Percentiles rank a stretch among this genome's conserved stretches.
Evolutionary conservation across 441 rosid species (phyloP).

Genomic region (Gossypium davidsonii): DNA sequence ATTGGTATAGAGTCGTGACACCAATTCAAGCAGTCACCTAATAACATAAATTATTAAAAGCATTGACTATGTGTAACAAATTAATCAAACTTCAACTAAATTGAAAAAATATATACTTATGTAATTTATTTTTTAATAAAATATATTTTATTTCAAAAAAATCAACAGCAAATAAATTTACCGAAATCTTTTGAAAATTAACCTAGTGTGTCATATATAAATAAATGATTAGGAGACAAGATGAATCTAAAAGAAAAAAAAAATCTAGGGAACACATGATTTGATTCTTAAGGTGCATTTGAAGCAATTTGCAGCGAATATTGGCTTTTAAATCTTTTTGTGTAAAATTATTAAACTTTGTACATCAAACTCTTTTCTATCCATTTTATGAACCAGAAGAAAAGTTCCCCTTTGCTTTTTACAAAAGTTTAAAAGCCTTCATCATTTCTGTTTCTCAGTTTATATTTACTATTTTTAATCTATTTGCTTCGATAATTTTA

Average conservation of each 20-base stretch:
- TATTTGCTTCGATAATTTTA: background rate
- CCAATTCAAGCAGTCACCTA: too few relatives aligned
- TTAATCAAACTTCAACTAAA: too few relatives aligned
- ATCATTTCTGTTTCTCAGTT: background rate
- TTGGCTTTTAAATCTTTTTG: conserved; percentile 9
- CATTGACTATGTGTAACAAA: too few relatives aligned
- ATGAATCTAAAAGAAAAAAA: background rate
- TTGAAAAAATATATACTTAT: too few relatives aligned
- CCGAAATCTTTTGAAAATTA: too few relatives aligned
- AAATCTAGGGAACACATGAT: conserved; percentile 7
- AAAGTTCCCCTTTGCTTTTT: conserved; percentile 6
- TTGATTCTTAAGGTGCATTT: conserved; percentile 19
- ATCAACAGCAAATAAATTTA: too few relatives aligned
- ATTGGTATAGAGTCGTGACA: too few relatives aligned
- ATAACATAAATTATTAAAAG: too few relatives aligned
- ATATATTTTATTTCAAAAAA: too few relatives aligned
- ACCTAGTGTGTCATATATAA: too few relatives aligned
- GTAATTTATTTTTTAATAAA: too few relatives aligned
- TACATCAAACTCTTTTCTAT: too few relatives aligned
- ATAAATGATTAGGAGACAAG: background rate
- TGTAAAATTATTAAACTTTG: background rate
- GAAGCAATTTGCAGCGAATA: conserved; percentile 18
- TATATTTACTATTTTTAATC: background rate
- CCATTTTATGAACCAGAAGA: background rate
- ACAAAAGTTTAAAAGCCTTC: conserved; percentile 7